Evolutionary conservation across 495 filamentous ascomycete species (phyloP).

Genomic region (Aspergillus leporis): DNA sequence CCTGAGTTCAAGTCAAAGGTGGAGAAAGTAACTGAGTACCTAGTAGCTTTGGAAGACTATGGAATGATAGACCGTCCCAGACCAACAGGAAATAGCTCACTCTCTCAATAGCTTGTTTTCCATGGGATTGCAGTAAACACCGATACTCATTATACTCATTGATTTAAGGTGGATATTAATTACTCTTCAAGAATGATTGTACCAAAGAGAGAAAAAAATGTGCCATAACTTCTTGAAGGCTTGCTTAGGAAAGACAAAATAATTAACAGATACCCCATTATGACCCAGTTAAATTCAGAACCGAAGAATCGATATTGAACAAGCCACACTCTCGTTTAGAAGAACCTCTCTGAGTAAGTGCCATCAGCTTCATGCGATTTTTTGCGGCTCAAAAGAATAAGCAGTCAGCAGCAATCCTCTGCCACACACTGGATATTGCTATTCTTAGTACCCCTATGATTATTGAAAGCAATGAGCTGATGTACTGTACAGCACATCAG

Average conservation of each 20-base stretch:
- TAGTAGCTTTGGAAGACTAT: neutral
- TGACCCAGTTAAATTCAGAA: neutral
- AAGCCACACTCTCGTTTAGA: neutral
- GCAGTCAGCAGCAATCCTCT: neutral
- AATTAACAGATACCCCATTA: neutral
- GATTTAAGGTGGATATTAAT: too few species aligned
- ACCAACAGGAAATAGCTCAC: neutral
- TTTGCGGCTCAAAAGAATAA: neutral
- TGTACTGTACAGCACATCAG: slow-evolving; percentile 1
- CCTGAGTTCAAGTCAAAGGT: neutral
- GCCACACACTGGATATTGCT: neutral
- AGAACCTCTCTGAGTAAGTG: neutral
- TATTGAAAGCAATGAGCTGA: neutral
- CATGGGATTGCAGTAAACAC: too few species aligned
- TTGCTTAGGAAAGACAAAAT: neutral
- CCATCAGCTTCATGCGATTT: neutral
- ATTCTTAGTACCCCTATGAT: neutral
- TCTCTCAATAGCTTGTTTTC: neutral
- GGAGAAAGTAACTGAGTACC: neutral
- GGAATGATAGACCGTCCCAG: neutral
- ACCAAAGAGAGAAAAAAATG: neutral
- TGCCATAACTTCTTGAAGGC: neutral
- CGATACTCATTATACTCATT: too few species aligned
- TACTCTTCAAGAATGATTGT: too few species aligned
- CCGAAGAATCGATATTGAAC: neutral